Evolutionary conservation across 495 filamentous ascomycete species (phyloP).

Genomic region (Aspergillus cavernicola): DNA sequence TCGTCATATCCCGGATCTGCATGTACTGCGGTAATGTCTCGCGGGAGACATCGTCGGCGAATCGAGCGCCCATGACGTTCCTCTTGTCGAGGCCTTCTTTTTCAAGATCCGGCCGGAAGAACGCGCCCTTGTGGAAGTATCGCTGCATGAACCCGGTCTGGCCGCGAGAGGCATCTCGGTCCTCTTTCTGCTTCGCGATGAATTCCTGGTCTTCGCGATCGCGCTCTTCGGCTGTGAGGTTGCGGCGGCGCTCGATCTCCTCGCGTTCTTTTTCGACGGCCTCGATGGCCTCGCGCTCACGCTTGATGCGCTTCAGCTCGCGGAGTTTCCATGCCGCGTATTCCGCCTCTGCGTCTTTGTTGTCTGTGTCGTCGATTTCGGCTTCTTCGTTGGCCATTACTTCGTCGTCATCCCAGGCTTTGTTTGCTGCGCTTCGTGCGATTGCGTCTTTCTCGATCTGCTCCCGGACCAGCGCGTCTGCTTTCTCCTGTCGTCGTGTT

Average conservation of each 20-base stretch:
- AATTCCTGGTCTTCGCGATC: constrained; percentile 80
- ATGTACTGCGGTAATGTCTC: constrained; percentile 87
- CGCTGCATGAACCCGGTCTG: constrained; percentile 92
- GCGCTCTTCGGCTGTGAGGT: constrained; percentile 82
- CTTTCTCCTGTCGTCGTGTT: constrained; percentile 56
- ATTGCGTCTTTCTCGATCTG: constrained; percentile 78
- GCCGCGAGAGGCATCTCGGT: constrained; percentile 73
- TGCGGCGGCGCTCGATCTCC: constrained; percentile 83
- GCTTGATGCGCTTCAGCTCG: constrained; percentile 81
- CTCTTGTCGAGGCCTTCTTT: constrained; percentile 68
- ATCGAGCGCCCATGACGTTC: constrained; percentile 75
- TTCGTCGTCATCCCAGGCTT: constrained; percentile 84
- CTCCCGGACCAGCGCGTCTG: constrained; percentile 79
- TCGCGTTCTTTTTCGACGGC: constrained; percentile 77
- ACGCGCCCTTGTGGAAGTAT: constrained; percentile 95
- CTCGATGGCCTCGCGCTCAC: constrained; percentile 83
- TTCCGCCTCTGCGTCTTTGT: constrained; percentile 82
- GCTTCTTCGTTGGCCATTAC: constrained; percentile 56
- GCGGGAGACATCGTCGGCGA: constrained; percentile 73
- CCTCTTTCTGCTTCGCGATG: constrained; percentile 75
- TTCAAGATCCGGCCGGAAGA: constrained; percentile 79
- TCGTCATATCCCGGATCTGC: constrained; percentile 91
- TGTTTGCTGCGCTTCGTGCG: constrained; percentile 68
- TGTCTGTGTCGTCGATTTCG: constrained; percentile 80
- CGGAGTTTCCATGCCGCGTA: constrained; percentile 90